Base-by-base conservation (phyloP, 1,139 yeast species). In the Kluyveromyces marxianus region DNA sequence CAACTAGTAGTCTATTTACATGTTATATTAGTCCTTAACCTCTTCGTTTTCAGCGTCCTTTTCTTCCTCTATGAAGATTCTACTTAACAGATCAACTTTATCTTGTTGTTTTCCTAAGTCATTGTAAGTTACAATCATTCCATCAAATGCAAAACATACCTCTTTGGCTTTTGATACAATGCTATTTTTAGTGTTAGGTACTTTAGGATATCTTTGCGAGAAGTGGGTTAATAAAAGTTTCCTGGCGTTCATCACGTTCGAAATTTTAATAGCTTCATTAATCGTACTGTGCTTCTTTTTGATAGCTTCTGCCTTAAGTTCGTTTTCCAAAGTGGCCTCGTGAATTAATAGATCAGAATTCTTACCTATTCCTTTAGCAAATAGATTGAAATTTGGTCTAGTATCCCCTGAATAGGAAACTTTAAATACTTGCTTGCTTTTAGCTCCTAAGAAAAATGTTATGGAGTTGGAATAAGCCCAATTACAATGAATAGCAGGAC, bases 351-450 rank as follows among this genome's bases (percentile, higher is more conserved):
- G 65, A 58, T 89, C 95, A 39, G 89, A 78, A n/a, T 70, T 66
- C 30, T 62, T 52, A 0, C 96, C 97, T 44, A 85, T 76, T 4
- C 70, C 72, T 2, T 70, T 60, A 0, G 80, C 72, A 52, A 83
- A 85, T 54, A 72, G 72, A 42, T 63, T 67, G 3, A 70, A 61
- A 52, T 81, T 83, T 1, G 98, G 98, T 57, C 97, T 76, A 0
- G 97, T 88, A 60, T 92, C 99, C 7, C 98, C 98, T 1, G 97
- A 88, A 62, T 87, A 94, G 0, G 97, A 83, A 1, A 90, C 71
- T 54, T 77, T 83, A 68, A 89, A 87, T 10, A 47, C 44, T 31
- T 50, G 49, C 8, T 51, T 45, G 0, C 63, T 54, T 28, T 59
- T 62, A 2, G 64, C 61, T 0, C 51, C 48, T 35, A 60, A 51